These are phyloP conservation scores for Lactarius sp. DNA, from an alignment of 768 basidiomycete genomes.

Conservation along the genomic window DNA sequence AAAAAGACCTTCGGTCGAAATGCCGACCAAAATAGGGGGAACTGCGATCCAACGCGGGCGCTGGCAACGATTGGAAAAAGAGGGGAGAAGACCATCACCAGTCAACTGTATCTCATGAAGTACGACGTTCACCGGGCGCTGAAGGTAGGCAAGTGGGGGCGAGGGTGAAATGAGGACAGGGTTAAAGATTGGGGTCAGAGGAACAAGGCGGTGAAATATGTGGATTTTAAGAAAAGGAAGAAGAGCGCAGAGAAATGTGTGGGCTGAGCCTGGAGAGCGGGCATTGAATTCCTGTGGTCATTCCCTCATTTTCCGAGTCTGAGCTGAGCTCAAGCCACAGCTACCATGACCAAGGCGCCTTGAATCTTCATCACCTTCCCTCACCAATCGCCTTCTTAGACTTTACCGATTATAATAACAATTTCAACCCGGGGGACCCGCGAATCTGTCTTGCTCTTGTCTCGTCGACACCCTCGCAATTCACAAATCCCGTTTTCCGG, in stretches of 20 bases:
- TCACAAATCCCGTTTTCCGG: conserved; percentile 3
- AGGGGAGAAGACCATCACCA: background rate
- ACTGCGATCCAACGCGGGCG: no score
- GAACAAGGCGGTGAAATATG: no score
- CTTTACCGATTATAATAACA: background rate
- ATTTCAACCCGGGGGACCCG: background rate
- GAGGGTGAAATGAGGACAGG: no score
- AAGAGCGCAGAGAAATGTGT: background rate
- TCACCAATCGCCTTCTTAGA: background rate
- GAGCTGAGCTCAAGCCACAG: no score
- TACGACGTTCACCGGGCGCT: background rate
- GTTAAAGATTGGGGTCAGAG: background rate
- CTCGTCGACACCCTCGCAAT: background rate
- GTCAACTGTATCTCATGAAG: background rate
- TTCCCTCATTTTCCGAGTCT: no score
- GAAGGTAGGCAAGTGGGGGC: background rate
- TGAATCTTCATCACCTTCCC: background rate
- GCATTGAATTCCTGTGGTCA: conserved; percentile 1
- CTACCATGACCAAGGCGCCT: no score
- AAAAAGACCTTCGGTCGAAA: no score
- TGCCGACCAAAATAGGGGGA: background rate
- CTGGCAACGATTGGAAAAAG: background rate
- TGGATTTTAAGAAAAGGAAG: no score
- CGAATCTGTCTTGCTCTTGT: conserved; percentile 8
- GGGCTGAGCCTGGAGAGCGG: background rate